Evolutionary conservation across 108 stramenopile species (phyloP).

Genomic region (Stephanodiscus triporus): DNA sequence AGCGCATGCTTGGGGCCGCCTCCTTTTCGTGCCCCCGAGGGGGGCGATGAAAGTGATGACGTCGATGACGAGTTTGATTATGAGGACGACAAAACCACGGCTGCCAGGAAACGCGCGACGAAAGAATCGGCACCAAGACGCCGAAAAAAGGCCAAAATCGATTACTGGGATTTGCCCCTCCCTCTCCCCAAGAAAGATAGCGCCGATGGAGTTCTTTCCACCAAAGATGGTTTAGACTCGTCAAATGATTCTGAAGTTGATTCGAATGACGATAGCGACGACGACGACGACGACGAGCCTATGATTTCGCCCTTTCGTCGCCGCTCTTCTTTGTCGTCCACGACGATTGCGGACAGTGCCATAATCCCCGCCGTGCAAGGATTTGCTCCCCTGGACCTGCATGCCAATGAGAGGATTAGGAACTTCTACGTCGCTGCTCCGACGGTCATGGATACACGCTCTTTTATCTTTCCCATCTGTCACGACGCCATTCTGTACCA

Average conservation of each 20-base stretch:
- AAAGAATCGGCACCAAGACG: constrained; percentile 6
- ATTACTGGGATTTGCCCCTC: constrained; percentile 84
- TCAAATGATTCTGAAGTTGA: constrained; percentile 8
- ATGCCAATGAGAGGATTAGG: constrained; percentile 56
- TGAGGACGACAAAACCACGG: constrained; percentile 5
- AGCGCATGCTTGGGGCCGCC: constrained; percentile 32
- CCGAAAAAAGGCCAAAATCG: constrained; percentile 31
- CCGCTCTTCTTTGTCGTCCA: not conserved
- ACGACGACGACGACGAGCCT: constrained; percentile 8
- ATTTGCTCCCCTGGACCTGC: constrained; percentile 70
- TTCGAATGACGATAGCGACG: constrained; percentile 19
- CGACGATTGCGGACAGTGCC: not conserved
- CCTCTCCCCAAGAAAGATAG: constrained; percentile 23
- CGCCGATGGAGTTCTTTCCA: constrained; percentile 1
- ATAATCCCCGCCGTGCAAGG: constrained; percentile 34
- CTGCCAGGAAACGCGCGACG: constrained; percentile 2
- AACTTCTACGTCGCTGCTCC: constrained; percentile 59
- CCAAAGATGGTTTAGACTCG: constrained; percentile 11
- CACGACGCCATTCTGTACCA: constrained; percentile 79
- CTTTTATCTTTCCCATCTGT: constrained; percentile 86
- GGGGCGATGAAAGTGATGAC: constrained; percentile 12
- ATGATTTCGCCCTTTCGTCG: constrained; percentile 2
- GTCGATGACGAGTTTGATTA: not conserved
- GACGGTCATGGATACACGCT: constrained; percentile 64
- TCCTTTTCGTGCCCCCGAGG: constrained; percentile 15